A percentile compares a stretch with the other conserved stretches of the same genome.
These are phyloP conservation scores for Tuber microsphaerosporum DNA, from an alignment of 495 filamentous ascomycete species.

Conservation along the genomic window DNA sequence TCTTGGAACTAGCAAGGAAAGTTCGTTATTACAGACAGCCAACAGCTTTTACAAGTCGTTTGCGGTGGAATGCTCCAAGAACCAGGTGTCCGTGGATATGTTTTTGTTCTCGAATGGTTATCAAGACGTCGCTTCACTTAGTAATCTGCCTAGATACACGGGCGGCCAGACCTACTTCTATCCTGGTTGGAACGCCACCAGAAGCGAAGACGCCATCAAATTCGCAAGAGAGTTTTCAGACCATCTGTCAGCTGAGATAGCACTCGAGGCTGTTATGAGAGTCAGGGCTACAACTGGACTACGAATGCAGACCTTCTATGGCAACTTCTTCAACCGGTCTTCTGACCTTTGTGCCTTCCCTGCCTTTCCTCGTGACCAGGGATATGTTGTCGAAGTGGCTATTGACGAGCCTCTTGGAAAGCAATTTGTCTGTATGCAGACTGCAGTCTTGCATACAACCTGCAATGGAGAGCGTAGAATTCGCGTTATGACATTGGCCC, in stretches of 20 bases:
- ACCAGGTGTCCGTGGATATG: constrained; percentile 98
- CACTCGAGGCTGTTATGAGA: constrained; percentile 88
- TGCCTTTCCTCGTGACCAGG: constrained; percentile 92
- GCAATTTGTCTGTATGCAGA: constrained; percentile 87
- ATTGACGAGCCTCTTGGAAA: constrained; percentile 94
- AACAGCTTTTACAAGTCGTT: constrained; percentile 99
- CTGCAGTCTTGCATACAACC: constrained; percentile 94
- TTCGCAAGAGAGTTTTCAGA: constrained; percentile 96
- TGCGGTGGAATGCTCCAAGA: constrained; percentile 96
- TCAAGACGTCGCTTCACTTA: constrained; percentile 91
- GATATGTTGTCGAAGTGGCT: constrained; percentile 97
- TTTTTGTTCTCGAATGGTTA: constrained; percentile 97
- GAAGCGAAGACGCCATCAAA: constrained; percentile 91
- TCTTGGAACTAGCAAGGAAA: constrained; percentile 89
- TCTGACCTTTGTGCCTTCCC: constrained; percentile 97
- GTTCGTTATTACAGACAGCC: constrained; percentile 73
- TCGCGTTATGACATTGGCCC: constrained; percentile 82
- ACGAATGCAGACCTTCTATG: constrained; percentile 96
- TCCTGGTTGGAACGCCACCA: constrained; percentile 90
- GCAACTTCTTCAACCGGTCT: constrained; percentile 97
- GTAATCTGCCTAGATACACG: constrained; percentile 89
- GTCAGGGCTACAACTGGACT: constrained; percentile 91
- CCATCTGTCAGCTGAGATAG: constrained; percentile 90
- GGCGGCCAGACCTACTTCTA: constrained; percentile 99
- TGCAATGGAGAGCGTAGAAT: constrained; percentile 96